These are phyloP conservation scores for Pythium brassicae DNA, from an alignment of 352 stramenopile genomes.

Conservation along the genomic window DNA sequence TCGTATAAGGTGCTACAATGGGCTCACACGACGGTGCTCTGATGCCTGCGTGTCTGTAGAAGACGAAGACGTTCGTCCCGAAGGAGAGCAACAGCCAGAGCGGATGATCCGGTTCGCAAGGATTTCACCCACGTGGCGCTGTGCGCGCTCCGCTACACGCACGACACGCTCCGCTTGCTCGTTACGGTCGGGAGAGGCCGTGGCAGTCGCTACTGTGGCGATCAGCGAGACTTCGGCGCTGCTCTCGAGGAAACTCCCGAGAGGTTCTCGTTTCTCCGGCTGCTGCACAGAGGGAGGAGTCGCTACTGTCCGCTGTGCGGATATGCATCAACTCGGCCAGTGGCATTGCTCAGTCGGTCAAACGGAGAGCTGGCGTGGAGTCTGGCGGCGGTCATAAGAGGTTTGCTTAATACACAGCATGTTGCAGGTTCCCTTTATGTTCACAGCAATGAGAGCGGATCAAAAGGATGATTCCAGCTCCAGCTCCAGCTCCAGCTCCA, in stretches of 20 bases:
- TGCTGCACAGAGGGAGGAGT: not conserved
- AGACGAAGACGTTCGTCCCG: conserved; percentile 62
- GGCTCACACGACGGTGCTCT: too few relatives aligned
- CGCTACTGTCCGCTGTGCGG: not conserved
- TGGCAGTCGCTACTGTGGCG: not conserved
- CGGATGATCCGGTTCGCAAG: conserved; percentile 3
- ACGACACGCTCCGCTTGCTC: not conserved
- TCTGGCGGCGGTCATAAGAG: not conserved
- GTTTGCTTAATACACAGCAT: not conserved
- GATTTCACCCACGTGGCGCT: not conserved
- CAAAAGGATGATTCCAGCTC: too few relatives aligned
- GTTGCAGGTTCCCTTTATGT: too few relatives aligned
- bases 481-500: too few relatives aligned
- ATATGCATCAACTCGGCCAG: not conserved
- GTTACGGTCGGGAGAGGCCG: not conserved
- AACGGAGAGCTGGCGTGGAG: not conserved
- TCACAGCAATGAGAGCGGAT: too few relatives aligned
- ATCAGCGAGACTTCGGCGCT: not conserved
- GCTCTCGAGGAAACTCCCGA: not conserved
- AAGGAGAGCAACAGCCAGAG: conserved; percentile 31
- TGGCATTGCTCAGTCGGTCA: not conserved
- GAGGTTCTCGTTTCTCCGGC: not conserved
- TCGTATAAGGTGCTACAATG: not conserved
- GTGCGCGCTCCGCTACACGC: not conserved
- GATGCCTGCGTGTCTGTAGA: conserved; percentile 19